phyloP scores from a whole-genome alignment of 1,139 yeast species.

The Geotrichum histeridarum region DNA sequence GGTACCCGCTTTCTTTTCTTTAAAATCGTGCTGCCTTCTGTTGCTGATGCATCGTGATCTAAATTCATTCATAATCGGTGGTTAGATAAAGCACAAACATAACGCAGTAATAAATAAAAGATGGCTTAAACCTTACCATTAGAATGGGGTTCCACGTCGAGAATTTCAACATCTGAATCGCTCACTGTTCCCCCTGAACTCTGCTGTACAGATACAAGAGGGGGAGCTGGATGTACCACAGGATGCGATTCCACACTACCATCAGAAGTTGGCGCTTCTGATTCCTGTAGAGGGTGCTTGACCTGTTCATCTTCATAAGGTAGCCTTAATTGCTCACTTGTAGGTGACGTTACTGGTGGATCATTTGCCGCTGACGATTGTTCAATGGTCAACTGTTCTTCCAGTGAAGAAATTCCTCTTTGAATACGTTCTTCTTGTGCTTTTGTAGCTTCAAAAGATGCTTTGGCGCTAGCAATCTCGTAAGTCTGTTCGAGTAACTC shows the following conservation, averaged over 20 bases:
- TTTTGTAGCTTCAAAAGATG: constrained; percentile 8
- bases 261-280: neutral
- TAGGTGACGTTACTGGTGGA: neutral
- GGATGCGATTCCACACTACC: neutral
- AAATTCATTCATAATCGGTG: neutral
- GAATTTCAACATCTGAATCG: constrained; percentile 16
- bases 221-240: neutral
- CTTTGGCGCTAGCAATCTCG: constrained; percentile 8
- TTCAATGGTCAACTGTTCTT: constrained; percentile 4
- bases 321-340: neutral
- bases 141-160: constrained; percentile 5
- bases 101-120: neutral
- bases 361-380: neutral
- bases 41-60: neutral
- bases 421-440: constrained; percentile 4
- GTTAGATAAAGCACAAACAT: neutral
- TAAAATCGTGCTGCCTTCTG: neutral
- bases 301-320: neutral
- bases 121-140: neutral
- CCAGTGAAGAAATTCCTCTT: constrained; percentile 2
- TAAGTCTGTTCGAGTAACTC: constrained; percentile 16
- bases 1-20: neutral
- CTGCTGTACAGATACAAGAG: neutral
- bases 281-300: neutral
- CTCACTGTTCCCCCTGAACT: too few species aligned